Evolutionary conservation across 495 filamentous ascomycete genomes (phyloP).

Genomic region (Penicillium dipodomyicola): DNA sequence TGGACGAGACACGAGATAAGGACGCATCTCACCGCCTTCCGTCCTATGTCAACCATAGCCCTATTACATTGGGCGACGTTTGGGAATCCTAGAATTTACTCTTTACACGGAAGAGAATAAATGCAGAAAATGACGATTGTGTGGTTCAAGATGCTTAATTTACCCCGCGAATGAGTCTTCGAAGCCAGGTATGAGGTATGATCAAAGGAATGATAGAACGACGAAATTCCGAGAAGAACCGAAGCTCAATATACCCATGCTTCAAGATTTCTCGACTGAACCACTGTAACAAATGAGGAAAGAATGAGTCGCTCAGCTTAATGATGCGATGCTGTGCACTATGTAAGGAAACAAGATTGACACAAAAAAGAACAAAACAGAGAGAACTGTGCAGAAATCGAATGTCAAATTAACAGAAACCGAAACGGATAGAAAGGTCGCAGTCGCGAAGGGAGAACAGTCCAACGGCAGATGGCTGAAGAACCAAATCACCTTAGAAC

Average conservation of each 20-base stretch:
- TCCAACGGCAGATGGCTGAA: slow-evolving; percentile 1
- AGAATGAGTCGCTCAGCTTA: slow-evolving; percentile 22
- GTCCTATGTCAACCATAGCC: neutral
- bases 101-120: neutral
- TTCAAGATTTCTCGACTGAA: slow-evolving; percentile 12
- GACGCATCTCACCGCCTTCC: slow-evolving; percentile 12
- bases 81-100: neutral
- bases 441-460: slow-evolving; percentile 13
- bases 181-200: neutral
- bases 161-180: neutral
- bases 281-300: neutral
- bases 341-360: slow-evolving; percentile 14
- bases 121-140: neutral
- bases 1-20: slow-evolving; percentile 9
- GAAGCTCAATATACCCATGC: slow-evolving; percentile 12
- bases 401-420: neutral
- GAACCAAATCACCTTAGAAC: slow-evolving; percentile 25
- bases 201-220: slow-evolving; percentile 1
- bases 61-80: neutral
- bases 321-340: slow-evolving; percentile 26
- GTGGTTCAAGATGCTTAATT: neutral
- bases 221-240: neutral
- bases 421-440: slow-evolving; percentile 21
- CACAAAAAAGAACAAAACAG: neutral
- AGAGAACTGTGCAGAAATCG: slow-evolving; percentile 5